These are phyloP conservation scores for Pseudogymnoascus sp. DNA, from an alignment of 2,329 filamentous ascomycete genomes.

Conservation along the genomic window DNA sequence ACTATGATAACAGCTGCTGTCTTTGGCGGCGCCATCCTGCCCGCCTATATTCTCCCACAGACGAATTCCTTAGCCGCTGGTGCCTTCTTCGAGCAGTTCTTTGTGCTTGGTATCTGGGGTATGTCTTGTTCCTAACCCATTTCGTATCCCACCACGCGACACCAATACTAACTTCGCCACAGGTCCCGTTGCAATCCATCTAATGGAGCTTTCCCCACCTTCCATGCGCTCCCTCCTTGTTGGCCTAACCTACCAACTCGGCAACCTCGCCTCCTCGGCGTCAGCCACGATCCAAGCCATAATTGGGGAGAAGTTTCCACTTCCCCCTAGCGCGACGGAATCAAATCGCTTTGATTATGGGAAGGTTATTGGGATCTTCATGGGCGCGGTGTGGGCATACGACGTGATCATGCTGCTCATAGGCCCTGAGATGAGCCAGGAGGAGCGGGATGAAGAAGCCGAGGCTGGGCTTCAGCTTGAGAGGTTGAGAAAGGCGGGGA, in stretches of 20 bases:
- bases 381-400: conserved; percentile 68
- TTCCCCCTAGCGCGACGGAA: conserved; percentile 44
- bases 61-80: conserved; percentile 60
- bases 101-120: conserved; percentile 68
- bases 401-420: conserved; percentile 41
- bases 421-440: conserved; percentile 32
- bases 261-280: conserved; percentile 64
- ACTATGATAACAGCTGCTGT: conserved; percentile 55
- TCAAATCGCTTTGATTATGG: conserved; percentile 61
- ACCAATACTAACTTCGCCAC: not conserved
- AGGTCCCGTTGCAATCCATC: conserved; percentile 59
- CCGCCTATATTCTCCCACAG: conserved; percentile 68
- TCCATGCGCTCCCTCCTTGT: conserved; percentile 62
- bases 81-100: conserved; percentile 76
- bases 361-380: conserved; percentile 78
- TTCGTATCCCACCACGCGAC: not conserved
- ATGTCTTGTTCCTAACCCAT: conserved; percentile 9
- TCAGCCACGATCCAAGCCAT: conserved; percentile 70
- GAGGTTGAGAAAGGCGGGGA: not conserved
- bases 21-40: conserved; percentile 64
- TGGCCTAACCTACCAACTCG: conserved; percentile 61
- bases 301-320: conserved; percentile 66
- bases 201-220: conserved; percentile 61
- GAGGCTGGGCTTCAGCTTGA: not conserved
- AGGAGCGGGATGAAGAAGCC: not conserved